Conservation (phyloP, 2,329 filamentous ascomycete genomes). For the Sporothrix globosa region DNA sequence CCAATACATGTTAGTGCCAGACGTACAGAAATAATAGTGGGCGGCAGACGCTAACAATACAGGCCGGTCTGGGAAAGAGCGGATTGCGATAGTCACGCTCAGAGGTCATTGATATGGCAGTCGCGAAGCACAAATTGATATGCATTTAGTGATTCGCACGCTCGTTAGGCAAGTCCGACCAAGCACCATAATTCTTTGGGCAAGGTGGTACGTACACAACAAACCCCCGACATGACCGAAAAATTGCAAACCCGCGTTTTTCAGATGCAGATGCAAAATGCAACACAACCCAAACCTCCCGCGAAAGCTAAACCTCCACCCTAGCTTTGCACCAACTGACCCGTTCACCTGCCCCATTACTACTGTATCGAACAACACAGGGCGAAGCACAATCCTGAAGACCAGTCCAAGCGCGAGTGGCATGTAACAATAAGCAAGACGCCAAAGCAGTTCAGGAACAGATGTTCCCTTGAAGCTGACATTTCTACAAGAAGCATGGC, state of each 20-base stretch:
- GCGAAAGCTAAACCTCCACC: neutral
- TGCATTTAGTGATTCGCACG: neutral
- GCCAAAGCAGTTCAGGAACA: neutral
- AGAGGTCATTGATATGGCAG: neutral
- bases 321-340: neutral
- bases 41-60: no score
- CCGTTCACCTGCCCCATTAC: neutral
- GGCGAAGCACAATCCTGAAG: constrained; percentile 12
- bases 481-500: neutral
- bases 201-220: neutral
- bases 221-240: constrained; percentile 5
- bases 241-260: neutral
- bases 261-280: constrained; percentile 12
- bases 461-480: no score
- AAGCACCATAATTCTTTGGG: neutral
- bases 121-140: neutral
- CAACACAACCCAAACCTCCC: neutral
- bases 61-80: neutral
- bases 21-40: neutral
- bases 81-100: constrained; percentile 9
- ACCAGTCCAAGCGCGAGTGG: constrained; percentile 12
- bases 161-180: neutral
- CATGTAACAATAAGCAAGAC: constrained; percentile 4
- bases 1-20: neutral
- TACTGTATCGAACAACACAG: neutral